Evolutionary conservation across 2,329 filamentous ascomycete species (phyloP), one percentile per base, ranked within the genome.

Genomic region (Pseudocercospora cruenta): DNA sequence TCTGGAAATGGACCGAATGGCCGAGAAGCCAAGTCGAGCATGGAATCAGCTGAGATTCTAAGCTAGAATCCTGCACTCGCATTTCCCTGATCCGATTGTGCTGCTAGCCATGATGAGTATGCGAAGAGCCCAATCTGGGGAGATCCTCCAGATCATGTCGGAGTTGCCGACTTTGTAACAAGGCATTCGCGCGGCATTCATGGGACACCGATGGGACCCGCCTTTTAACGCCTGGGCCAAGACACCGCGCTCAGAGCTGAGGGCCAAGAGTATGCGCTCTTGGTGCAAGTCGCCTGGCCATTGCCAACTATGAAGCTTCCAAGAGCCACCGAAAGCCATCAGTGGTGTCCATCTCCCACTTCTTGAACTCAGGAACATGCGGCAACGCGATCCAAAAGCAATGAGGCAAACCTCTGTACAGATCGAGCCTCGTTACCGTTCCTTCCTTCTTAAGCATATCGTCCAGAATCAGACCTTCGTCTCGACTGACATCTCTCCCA

Each of bases 401-500:
- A 73, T 83, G 81, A 14, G 79, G 80, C 62, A 81, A 69, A 80
- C 81, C 81, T 0, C 72, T 65, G 70, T 80, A 82, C 14, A 81
- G 68, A 69, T 84, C 79, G 8, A 84, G 39, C 53, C 76, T 77
- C 0, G 82, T 83, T 69, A 77, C 70, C 6, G 84, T 75, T 1
- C 74, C 79, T 1, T 82, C 77, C 58, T 82, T 81, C 22, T 79
- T 75, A 63, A 87, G 69, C 0, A 82, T 71, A 43, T 78, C 73
- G 69, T 85, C 84, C 65, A 85, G 86, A 0, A 86, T 81, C 49
- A 87, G 67, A 0, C 76, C 81, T 61, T 86, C 85, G 66, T 87
- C 85, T 2, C 85, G 75, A 7, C 83, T 68, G 0, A 80, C 80
- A 71, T 87, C 85, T 60, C 82, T 62, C 6, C 84, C 85, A 66